phyloP scores from a whole-genome alignment of 345 rosid species.

The Luvunga scandens region DNA sequence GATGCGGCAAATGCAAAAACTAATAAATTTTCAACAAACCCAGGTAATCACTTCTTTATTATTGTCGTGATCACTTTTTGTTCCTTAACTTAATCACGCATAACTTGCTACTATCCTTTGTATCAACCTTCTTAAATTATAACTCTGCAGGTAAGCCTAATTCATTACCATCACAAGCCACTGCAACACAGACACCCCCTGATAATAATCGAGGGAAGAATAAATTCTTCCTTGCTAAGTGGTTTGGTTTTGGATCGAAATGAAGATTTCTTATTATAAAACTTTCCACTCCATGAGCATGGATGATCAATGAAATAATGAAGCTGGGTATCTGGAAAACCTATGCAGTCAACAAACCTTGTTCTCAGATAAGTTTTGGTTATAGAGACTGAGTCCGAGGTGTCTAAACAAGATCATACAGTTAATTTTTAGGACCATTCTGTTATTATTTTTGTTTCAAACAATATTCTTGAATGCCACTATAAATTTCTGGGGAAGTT shows the following conservation, averaged over 20 bases:
- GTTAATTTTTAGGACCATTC: neutral
- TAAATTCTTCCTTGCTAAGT: conserved; percentile 49
- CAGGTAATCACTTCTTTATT: conserved; percentile 27
- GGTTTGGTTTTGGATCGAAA: conserved; percentile 57
- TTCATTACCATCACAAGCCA: conserved; percentile 23
- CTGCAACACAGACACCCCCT: conserved; percentile 15
- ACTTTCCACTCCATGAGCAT: neutral
- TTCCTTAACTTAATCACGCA: too few relatives aligned
- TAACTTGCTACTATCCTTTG: too few relatives aligned
- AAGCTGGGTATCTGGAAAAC: neutral
- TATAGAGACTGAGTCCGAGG: neutral
- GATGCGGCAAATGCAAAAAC: conserved; percentile 24
- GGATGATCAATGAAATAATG: neutral
- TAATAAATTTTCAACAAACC: conserved; percentile 26
- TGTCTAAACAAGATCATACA: too few relatives aligned
- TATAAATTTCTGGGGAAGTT: neutral
- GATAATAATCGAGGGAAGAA: conserved; percentile 44
- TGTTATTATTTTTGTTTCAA: conserved; percentile 11
- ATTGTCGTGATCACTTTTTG: neutral
- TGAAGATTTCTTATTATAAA: conserved; percentile 22
- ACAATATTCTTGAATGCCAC: neutral
- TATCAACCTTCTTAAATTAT: too few relatives aligned
- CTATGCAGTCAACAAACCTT: neutral
- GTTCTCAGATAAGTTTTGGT: conserved; percentile 3
- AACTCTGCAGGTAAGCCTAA: conserved; percentile 37